These are phyloP conservation scores for Trichoderma cornu-damae DNA, from an alignment of 2,329 filamentous ascomycete genomes.

Conservation along the genomic window DNA sequence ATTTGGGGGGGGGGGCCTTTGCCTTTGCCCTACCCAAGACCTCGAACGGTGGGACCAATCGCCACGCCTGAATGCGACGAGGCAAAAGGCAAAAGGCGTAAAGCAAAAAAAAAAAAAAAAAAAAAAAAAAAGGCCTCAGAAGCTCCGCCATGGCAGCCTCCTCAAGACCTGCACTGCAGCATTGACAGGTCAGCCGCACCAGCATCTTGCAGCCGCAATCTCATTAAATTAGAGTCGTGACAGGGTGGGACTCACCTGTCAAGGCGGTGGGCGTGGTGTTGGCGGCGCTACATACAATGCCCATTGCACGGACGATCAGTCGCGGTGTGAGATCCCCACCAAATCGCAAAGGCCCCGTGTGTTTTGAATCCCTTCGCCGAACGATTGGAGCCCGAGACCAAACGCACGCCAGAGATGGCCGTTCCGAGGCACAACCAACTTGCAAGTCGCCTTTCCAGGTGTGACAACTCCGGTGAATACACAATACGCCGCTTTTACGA, in stretches of 20 bases:
- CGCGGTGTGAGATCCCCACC: neutral
- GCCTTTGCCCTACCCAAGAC: neutral
- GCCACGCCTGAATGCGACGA: neutral
- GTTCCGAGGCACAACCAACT: neutral
- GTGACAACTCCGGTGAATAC: neutral
- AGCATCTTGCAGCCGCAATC: constrained; percentile 14
- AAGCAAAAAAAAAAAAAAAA: neutral
- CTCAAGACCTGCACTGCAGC: neutral
- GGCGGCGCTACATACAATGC: neutral
- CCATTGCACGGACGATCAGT: neutral
- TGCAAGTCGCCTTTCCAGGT: neutral
- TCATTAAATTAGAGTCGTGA: constrained; percentile 8
- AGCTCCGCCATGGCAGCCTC: neutral
- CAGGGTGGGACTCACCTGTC: neutral
- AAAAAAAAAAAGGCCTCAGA: too few species aligned
- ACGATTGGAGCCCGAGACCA: neutral
- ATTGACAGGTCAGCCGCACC: constrained; percentile 14
- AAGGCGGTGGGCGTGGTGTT: neutral
- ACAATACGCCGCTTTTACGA: neutral
- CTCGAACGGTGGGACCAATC: constrained; percentile 3
- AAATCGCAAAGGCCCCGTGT: neutral
- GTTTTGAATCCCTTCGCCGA: constrained; percentile 1
- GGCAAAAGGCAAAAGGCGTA: neutral
- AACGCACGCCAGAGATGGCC: neutral
- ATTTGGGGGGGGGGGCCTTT: too few species aligned